Evolutionary conservation across 768 basidiomycete genomes (phyloP).

Genomic region (Tricholomella constricta): DNA sequence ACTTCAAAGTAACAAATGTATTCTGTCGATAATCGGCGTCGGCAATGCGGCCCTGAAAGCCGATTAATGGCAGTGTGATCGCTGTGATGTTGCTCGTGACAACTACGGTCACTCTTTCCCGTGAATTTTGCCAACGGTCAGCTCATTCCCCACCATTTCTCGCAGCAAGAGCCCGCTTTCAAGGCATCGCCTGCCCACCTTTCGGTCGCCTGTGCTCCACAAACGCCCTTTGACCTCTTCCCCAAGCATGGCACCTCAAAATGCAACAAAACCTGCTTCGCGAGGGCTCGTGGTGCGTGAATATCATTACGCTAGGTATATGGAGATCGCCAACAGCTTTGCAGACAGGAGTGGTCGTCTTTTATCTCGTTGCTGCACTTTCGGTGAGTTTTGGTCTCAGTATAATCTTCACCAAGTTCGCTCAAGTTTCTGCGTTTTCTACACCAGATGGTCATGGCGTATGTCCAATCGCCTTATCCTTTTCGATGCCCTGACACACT

Average conservation of each 20-base stretch:
- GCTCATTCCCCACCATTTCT: constrained; percentile 11
- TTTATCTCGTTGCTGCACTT: constrained; percentile 88
- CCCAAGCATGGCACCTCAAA: constrained; percentile 27
- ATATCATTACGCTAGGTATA: background rate
- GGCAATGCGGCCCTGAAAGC: too few relatives aligned
- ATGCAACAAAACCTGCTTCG: constrained; percentile 39
- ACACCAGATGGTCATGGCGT: constrained; percentile 89
- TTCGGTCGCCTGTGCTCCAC: constrained; percentile 8
- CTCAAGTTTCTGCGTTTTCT: background rate
- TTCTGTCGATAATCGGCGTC: too few relatives aligned
- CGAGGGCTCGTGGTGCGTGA: constrained; percentile 45
- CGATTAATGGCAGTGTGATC: too few relatives aligned
- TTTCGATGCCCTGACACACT: background rate
- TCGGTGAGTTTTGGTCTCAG: constrained; percentile 56
- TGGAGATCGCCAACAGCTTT: background rate
- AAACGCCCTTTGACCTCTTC: constrained; percentile 10
- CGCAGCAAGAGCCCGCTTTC: constrained; percentile 13
- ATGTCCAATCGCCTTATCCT: constrained; percentile 20
- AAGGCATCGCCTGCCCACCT: constrained; percentile 11
- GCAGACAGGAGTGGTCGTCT: constrained; percentile 74
- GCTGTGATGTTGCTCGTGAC: background rate
- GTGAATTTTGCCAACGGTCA: background rate
- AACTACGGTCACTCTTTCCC: constrained; percentile 2
- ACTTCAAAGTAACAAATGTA: too few relatives aligned
- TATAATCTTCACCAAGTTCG: background rate